Conservation (phyloP, 305 asterid species). For the Fraxinus greggii region DNA sequence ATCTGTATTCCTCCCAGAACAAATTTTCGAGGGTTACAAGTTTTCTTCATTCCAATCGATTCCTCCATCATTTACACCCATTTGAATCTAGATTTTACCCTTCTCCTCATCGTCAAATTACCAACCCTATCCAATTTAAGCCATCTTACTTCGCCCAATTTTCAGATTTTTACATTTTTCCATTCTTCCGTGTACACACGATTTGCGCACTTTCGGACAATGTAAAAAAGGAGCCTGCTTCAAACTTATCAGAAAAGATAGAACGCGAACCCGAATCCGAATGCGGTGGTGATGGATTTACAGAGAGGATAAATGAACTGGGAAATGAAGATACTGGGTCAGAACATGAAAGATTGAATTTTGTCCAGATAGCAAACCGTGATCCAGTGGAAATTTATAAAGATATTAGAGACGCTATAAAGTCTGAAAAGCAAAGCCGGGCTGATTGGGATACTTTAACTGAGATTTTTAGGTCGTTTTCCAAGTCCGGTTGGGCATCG, state of each 20-base stretch:
- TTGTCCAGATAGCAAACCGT: conserved; percentile 32
- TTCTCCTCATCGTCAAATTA: conserved; percentile 19
- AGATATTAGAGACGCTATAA: conserved; percentile 40
- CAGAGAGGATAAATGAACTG: conserved; percentile 17
- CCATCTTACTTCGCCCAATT: conserved; percentile 20
- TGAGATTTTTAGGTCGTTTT: conserved; percentile 53
- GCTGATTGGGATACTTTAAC: conserved; percentile 57
- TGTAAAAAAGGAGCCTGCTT: conserved; percentile 6
- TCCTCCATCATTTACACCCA: conserved; percentile 32
- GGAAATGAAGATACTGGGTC: conserved; percentile 16
- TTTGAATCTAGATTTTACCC: conserved; percentile 27
- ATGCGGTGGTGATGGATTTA: conserved; percentile 26
- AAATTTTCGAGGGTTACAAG: conserved; percentile 29
- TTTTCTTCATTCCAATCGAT: conserved; percentile 29
- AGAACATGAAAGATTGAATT: conserved; percentile 32
- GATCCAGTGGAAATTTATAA: conserved; percentile 66
- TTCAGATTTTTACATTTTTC: conserved; percentile 23
- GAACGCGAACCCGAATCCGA: conserved; percentile 24
- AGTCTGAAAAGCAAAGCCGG: conserved; percentile 32
- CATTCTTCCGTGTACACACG: conserved; percentile 23
- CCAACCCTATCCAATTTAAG: conserved; percentile 21
- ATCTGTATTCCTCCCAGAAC: conserved; percentile 39
- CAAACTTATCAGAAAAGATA: background rate
- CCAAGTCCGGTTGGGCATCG: conserved; percentile 79
- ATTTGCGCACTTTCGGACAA: conserved; percentile 45